These are phyloP conservation scores for Wickerhamiella domercqiae DNA, from an alignment of 805 yeast species.

Conservation along the genomic window DNA sequence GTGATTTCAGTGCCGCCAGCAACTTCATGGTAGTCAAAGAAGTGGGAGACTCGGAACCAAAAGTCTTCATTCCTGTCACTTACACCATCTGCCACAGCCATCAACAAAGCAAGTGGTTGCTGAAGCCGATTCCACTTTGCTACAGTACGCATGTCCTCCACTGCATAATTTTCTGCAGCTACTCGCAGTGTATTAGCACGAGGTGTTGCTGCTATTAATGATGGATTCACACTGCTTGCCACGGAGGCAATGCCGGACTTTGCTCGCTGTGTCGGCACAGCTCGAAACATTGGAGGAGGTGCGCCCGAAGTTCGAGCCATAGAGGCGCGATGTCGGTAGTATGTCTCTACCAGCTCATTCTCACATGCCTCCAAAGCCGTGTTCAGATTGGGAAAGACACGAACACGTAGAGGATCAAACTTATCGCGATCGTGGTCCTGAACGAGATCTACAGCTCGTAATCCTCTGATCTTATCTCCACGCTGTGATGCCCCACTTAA, in stretches of 20 bases:
- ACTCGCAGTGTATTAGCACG: conserved; percentile 16
- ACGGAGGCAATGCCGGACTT: background rate
- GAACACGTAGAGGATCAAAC: conserved; percentile 25
- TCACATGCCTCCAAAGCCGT: conserved; percentile 95
- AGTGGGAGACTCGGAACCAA: conserved; percentile 33
- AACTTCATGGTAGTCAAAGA: conserved; percentile 1
- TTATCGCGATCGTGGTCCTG: conserved; percentile 28
- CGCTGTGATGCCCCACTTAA: conserved; percentile 62
- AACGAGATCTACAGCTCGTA: conserved; percentile 74
- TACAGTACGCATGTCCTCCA: conserved; percentile 20
- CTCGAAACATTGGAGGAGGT: conserved; percentile 1
- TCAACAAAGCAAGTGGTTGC: conserved; percentile 48
- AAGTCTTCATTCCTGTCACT: conserved; percentile 36
- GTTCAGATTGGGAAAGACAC: conserved; percentile 64
- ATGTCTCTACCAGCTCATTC: conserved; percentile 61
- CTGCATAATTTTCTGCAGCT: conserved; percentile 23
- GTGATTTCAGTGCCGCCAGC: conserved; percentile 4
- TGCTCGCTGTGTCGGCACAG: background rate
- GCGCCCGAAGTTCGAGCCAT: background rate
- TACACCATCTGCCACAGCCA: conserved; percentile 50
- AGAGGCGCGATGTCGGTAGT: conserved; percentile 29
- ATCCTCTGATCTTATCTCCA: conserved; percentile 50
- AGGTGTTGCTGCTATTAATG: conserved; percentile 11
- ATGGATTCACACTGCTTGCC: background rate
- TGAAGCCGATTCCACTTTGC: conserved; percentile 24